A percentile compares a stretch with the other conserved stretches of the same genome.
These are phyloP conservation scores for Aspergillus sp. DNA, from an alignment of 2,329 filamentous ascomycete genomes.

Conservation along the genomic window DNA sequence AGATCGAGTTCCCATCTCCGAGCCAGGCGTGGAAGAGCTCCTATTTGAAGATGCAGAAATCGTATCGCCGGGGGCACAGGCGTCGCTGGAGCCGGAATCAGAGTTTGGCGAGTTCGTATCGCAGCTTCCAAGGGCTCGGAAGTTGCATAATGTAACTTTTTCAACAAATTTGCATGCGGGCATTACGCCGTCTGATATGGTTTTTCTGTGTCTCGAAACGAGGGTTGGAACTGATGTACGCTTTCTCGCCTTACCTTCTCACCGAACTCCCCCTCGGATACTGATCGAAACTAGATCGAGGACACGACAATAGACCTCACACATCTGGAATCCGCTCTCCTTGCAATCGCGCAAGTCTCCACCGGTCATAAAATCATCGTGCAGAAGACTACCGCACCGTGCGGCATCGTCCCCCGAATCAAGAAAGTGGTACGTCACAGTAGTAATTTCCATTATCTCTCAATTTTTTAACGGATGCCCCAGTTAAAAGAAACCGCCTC, in stretches of 20 bases:
- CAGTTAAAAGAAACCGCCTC: conserved; percentile 16
- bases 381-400: conserved; percentile 17
- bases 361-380: conserved; percentile 22
- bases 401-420: conserved; percentile 16
- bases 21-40: conserved; percentile 25
- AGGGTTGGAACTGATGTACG: neutral
- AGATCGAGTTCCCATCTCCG: conserved; percentile 23
- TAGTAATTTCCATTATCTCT: no score
- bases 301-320: conserved; percentile 6
- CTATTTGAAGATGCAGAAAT: conserved; percentile 16
- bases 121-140: conserved; percentile 3
- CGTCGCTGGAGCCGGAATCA: neutral
- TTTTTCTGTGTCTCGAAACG: conserved; percentile 18
- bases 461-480: neutral
- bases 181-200: conserved; percentile 17
- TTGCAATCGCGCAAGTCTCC: conserved; percentile 17
- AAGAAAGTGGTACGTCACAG: conserved; percentile 13
- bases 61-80: neutral
- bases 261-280: neutral
- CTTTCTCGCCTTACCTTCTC: neutral
- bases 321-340: conserved; percentile 9
- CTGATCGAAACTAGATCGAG: neutral
- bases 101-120: neutral
- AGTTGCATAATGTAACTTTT: conserved; percentile 18
- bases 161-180: conserved; percentile 18